Evolutionary conservation across 2,329 filamentous ascomycete genomes (phyloP).

Genomic region (Daldinia eschscholtzii): DNA sequence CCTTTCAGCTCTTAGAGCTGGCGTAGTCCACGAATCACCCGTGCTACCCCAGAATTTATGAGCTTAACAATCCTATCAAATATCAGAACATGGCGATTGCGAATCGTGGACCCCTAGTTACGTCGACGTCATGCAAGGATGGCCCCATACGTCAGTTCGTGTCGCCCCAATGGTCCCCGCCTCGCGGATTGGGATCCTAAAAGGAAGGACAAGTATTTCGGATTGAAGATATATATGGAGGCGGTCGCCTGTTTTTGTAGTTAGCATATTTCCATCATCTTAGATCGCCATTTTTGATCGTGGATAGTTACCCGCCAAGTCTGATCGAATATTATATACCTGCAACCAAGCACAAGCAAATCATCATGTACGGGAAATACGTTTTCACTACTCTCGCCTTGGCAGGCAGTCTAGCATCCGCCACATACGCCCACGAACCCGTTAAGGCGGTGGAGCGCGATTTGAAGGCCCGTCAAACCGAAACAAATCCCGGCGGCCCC

Average conservation of each 20-base stretch:
- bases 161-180: conserved; percentile 3
- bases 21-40: neutral
- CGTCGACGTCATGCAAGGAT: conserved; percentile 4
- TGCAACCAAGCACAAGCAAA: neutral
- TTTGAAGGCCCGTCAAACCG: conserved; percentile 27
- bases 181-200: neutral
- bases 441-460: neutral
- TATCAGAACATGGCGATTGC: neutral
- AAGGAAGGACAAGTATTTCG: neutral
- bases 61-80: neutral
- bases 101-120: conserved; percentile 7
- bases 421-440: neutral
- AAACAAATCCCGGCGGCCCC: conserved; percentile 34
- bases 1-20: conserved; percentile 4
- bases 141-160: conserved; percentile 7
- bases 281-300: neutral
- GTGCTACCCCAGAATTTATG: conserved; percentile 6
- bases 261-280: neutral
- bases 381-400: conserved; percentile 17
- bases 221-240: conserved; percentile 3
- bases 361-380: conserved; percentile 30
- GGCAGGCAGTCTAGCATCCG: conserved; percentile 23
- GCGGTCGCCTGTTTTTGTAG: neutral
- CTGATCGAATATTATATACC: neutral
- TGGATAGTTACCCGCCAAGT: neutral